A percentile compares a stretch with the other conserved stretches of the same genome.
phyloP scores from a whole-genome alignment of 1,284 basidiomycete genomes.

The Pseudozyma tsukubaensis region DNA sequence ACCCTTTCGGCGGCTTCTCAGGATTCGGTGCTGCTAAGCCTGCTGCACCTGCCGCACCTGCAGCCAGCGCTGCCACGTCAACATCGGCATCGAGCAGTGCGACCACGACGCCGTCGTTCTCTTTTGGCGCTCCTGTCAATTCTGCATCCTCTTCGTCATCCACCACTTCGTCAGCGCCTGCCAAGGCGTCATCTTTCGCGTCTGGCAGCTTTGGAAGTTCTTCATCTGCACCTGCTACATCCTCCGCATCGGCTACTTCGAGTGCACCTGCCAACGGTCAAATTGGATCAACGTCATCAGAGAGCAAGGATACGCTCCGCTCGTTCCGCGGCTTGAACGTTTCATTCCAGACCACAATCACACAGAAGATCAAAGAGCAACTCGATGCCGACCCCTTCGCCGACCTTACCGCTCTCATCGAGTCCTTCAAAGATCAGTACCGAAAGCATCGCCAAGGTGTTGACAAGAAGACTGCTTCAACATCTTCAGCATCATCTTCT shows the following conservation, averaged over 20 bases:
- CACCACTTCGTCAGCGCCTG: constrained; percentile 11
- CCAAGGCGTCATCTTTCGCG: constrained; percentile 22
- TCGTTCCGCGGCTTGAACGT: constrained; percentile 41
- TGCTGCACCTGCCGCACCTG: constrained; percentile 9
- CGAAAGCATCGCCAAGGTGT: constrained; percentile 26
- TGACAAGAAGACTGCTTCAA: constrained; percentile 10
- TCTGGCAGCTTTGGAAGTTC: constrained; percentile 15
- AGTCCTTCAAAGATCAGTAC: constrained; percentile 36
- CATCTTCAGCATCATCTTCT: background rate
- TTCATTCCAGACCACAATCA: constrained; percentile 26
- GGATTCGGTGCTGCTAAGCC: constrained; percentile 32
- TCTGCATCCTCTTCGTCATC: constrained; percentile 8
- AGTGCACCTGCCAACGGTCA: constrained; percentile 7
- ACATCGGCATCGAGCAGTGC: constrained; percentile 3
- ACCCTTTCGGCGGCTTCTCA: constrained; percentile 38
- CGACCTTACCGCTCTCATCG: constrained; percentile 30
- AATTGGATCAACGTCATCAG: background rate
- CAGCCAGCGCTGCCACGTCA: constrained; percentile 10
- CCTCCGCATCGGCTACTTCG: constrained; percentile 3
- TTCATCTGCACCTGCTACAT: constrained; percentile 9
- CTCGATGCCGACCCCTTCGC: constrained; percentile 41
- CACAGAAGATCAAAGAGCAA: constrained; percentile 37
- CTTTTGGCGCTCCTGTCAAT: constrained; percentile 14
- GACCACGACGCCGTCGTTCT: constrained; percentile 11
- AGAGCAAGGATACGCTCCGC: constrained; percentile 26